Percentiles rank a stretch among this genome's conserved stretches.
Evolutionary conservation across 441 rosid genomes (phyloP).

Genomic region (Geranium incanum): DNA sequence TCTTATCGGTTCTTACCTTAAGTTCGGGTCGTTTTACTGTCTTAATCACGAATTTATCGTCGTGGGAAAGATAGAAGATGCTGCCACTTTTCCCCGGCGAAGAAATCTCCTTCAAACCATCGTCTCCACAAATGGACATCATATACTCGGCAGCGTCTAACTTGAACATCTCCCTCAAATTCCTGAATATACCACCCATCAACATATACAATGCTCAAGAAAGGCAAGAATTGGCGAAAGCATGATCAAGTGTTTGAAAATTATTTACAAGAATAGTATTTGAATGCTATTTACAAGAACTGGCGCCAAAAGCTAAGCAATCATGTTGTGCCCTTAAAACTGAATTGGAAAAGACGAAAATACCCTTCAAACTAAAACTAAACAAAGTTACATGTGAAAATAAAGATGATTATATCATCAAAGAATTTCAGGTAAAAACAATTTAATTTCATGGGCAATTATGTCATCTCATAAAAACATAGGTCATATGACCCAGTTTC

Average conservation of each 20-base stretch:
- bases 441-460: no score
- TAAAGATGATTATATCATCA: no score
- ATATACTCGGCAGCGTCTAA: constrained; percentile 97
- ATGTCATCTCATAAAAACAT: no score
- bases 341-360: no score
- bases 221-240: background rate
- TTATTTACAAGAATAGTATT: background rate
- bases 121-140: constrained; percentile 99
- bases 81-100: constrained; percentile 99
- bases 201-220: background rate
- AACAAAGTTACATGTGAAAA: no score
- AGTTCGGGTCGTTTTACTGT: constrained; percentile 48
- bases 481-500: no score
- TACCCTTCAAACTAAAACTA: no score
- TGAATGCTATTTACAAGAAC: background rate
- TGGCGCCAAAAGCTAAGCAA: background rate
- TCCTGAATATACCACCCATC: constrained; percentile 34
- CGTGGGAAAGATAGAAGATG: constrained; percentile 82
- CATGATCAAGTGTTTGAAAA: no score
- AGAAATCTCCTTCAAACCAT: constrained; percentile 72
- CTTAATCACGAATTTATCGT: constrained; percentile 48
- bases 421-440: no score
- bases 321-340: no score
- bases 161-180: constrained; percentile 94
- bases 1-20: constrained; percentile 45